Percentiles rank a stretch among this genome's conserved stretches.
These are phyloP conservation scores for Chaetomium strumarium DNA, from an alignment of 2,329 filamentous ascomycete species.

Conservation along the genomic window DNA sequence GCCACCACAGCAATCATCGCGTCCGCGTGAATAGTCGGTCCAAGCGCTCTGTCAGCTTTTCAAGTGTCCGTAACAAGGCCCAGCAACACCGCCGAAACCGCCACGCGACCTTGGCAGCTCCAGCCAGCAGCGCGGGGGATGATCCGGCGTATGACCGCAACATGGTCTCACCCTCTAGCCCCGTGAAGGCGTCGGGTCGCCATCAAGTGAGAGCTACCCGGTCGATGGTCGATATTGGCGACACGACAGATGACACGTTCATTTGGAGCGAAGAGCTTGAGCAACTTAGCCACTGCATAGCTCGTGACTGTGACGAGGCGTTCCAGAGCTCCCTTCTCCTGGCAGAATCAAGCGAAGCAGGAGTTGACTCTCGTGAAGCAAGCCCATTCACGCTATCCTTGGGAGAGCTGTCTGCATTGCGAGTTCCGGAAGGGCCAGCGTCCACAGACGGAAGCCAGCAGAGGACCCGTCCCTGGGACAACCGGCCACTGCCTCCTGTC, in stretches of 20 bases:
- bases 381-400: constrained; percentile 41
- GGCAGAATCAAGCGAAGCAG: constrained; percentile 19
- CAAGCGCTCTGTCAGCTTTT: constrained; percentile 52
- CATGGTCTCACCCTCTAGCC: constrained; percentile 21
- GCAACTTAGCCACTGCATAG: constrained; percentile 77
- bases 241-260: constrained; percentile 16
- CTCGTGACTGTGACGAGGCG: constrained; percentile 85
- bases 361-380: constrained; percentile 28
- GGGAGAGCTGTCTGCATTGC: constrained; percentile 25
- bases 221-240: constrained; percentile 17
- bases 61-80: constrained; percentile 36
- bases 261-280: constrained; percentile 63
- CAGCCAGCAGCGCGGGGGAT: constrained; percentile 28
- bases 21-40: constrained; percentile 41
- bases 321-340: constrained; percentile 63
- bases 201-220: not conserved
- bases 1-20: constrained; percentile 39
- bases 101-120: constrained; percentile 17
- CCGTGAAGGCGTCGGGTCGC: constrained; percentile 14
- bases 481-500: constrained; percentile 45
- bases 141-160: constrained; percentile 26
- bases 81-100: constrained; percentile 16
- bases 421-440: constrained; percentile 9
- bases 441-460: constrained; percentile 6
- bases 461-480: constrained; percentile 35